These are phyloP conservation scores for Picochlorum sp. DNA, from an alignment of 139 green algal genomes.

Conservation along the genomic window DNA sequence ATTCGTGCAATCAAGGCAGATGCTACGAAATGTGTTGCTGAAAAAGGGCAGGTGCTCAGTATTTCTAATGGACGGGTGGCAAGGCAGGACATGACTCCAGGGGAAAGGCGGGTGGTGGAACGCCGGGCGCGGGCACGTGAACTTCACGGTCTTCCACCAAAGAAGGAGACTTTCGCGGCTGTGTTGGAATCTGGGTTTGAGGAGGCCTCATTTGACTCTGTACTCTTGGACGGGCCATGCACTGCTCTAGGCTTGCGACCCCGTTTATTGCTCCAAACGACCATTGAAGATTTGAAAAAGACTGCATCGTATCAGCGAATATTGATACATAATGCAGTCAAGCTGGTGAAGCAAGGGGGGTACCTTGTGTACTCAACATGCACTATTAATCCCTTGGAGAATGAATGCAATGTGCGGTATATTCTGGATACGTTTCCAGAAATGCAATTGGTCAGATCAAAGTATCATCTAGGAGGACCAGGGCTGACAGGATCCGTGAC, in stretches of 20 bases:
- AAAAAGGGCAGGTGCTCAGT: neutral
- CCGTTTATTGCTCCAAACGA: slow-evolving; percentile 28
- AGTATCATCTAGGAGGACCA: slow-evolving; percentile 41
- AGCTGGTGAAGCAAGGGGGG: slow-evolving; percentile 65
- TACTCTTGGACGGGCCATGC: slow-evolving; percentile 89
- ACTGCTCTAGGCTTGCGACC: slow-evolving; percentile 78
- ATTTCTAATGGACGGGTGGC: neutral
- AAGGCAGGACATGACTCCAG: neutral
- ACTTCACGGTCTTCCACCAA: neutral
- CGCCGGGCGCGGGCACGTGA: slow-evolving; percentile 19
- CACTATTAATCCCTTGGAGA: slow-evolving; percentile 80
- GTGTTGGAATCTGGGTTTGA: slow-evolving; percentile 32
- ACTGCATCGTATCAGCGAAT: slow-evolving; percentile 60
- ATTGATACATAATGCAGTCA: slow-evolving; percentile 65
- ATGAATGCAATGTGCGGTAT: slow-evolving; percentile 81
- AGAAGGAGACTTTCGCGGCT: neutral
- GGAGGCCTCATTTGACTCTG: slow-evolving; percentile 60
- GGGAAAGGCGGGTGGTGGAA: neutral
- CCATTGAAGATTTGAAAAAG: slow-evolving; percentile 36
- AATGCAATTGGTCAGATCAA: slow-evolving; percentile 48
- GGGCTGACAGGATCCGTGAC: slow-evolving; percentile 37
- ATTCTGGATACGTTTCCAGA: slow-evolving; percentile 63
- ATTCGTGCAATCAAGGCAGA: slow-evolving; percentile 69
- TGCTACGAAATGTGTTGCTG: slow-evolving; percentile 32
- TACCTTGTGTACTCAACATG: slow-evolving; percentile 85